Base-by-base conservation (phyloP, 306 rosid genomes). In the Sicyos baderoa region DNA sequence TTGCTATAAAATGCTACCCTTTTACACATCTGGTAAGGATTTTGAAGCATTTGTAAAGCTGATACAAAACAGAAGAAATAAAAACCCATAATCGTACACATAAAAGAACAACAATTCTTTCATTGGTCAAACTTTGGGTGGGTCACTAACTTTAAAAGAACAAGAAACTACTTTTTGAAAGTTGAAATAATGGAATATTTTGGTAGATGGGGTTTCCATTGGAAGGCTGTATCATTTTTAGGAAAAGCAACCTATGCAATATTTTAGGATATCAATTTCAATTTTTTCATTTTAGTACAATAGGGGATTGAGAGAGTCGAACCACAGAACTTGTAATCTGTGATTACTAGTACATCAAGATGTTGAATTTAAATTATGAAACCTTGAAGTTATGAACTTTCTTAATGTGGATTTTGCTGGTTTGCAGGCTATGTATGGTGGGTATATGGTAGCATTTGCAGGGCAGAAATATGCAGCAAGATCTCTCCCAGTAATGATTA, bases 391-490 rank as follows among this genome's bases (percentile, higher is more conserved):
- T 35, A 35, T 35, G 5, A 35, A 35, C 40, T 35, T 35, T 35
- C 40, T 35, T 35, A 11, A 9, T 54, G 2, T 56, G 62, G 22
- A 3, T 57, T 57, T 13, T 57, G 62, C 76, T 89, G 88, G 82
- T 19, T 65, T 65, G 67, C 79, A 92, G 94, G 85, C 7, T 2
- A 4, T 5, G 50, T 25, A 65, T 17, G 88, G 84, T 65, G 89
- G 84, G 17, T 82, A 71, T 64, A 93, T 89, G 98, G 97, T 93
- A 17, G 96, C 98, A 40, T 93, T 89, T 84, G 96, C 97, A 12
- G 97, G 98, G 70, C 76, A 76, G 74, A 89, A 93, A 76, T 89
- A 93, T 77, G 98, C 98, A 64, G 98, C 96, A 71, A 93, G 97
- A 80, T 89, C 98, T 54, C 76, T 56, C 47, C 96, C 98, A 21